phyloP scores from a whole-genome alignment of 139 green algal genomes.

The Pleodorina starrii region DNA sequence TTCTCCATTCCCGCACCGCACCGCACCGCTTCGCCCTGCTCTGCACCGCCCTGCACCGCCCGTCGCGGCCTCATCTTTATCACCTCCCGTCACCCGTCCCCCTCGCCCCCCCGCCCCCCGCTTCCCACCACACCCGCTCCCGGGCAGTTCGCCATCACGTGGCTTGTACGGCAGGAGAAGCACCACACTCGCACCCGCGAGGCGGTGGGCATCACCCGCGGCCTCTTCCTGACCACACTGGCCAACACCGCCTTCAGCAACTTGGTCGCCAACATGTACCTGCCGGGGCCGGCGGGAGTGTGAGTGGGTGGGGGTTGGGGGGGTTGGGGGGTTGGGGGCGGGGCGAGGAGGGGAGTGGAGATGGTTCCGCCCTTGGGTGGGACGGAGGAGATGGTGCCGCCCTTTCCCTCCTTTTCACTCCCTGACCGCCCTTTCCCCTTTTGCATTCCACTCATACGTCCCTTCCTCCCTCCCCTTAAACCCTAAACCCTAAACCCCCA shows the following conservation, averaged over 20 bases:
- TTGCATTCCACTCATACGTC: too few relatives aligned
- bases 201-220: slow-evolving; percentile 39
- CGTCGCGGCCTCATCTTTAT: too few relatives aligned
- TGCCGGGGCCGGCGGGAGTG: slow-evolving; percentile 47
- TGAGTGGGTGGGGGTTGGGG: not conserved
- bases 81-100: too few relatives aligned
- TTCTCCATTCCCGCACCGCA: too few relatives aligned
- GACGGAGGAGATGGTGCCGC: too few relatives aligned
- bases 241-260: slow-evolving; percentile 70
- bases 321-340: not conserved
- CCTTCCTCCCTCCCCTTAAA: too few relatives aligned
- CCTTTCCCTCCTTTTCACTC: too few relatives aligned
- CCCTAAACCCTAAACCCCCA: too few relatives aligned
- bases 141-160: slow-evolving; percentile 45
- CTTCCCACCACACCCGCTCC: not conserved
- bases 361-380: too few relatives aligned
- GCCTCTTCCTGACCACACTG: slow-evolving; percentile 55
- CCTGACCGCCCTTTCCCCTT: too few relatives aligned
- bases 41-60: too few relatives aligned
- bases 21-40: too few relatives aligned
- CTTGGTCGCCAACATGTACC: slow-evolving; percentile 71
- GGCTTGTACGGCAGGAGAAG: slow-evolving; percentile 63
- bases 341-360: not conserved
- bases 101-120: not conserved
- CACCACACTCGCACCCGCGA: slow-evolving; percentile 72